These are phyloP conservation scores for Artemisia tridentata DNA, from an alignment of 129 eudicot species.

Conservation along the genomic window DNA sequence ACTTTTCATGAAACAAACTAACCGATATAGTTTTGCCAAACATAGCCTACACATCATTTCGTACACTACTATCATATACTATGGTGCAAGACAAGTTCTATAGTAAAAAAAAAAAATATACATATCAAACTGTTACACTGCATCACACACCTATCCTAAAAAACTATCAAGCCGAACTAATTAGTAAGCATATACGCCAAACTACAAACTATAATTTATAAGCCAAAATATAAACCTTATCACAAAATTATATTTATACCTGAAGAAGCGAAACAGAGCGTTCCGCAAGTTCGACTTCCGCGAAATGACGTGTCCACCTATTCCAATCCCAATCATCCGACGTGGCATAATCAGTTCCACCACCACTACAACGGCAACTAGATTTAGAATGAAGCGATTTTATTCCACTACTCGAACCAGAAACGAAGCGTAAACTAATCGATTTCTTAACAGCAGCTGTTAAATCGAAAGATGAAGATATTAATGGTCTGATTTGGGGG, in stretches of 20 bases:
- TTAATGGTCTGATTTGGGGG: conserved; percentile 45
- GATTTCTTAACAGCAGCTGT: conserved; percentile 20
- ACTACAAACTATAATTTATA: too few species aligned
- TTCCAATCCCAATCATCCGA: conserved; percentile 93
- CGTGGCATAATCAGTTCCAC: conserved; percentile 21
- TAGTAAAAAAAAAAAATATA: too few species aligned
- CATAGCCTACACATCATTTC: too few species aligned
- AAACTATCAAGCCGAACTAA: too few species aligned
- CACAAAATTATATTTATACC: conserved; percentile 34
- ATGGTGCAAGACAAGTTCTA: too few species aligned
- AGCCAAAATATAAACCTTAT: too few species aligned
- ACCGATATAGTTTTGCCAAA: too few species aligned
- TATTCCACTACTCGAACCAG: conserved; percentile 18
- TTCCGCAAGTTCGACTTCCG: conserved; percentile 88
- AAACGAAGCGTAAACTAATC: conserved; percentile 27
- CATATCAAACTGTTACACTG: too few species aligned
- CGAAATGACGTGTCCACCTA: conserved; percentile 81
- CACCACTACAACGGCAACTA: conserved; percentile 39
- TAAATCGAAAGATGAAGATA: conserved; percentile 17
- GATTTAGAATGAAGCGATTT: conserved; percentile 23
- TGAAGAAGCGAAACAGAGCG: conserved; percentile 79
- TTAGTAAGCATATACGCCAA: too few species aligned
- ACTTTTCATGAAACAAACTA: too few species aligned
- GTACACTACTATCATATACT: too few species aligned
- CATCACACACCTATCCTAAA: too few species aligned